These are phyloP conservation scores for Teunomyces atbi DNA, from an alignment of 805 yeast genomes.

Conservation along the genomic window DNA sequence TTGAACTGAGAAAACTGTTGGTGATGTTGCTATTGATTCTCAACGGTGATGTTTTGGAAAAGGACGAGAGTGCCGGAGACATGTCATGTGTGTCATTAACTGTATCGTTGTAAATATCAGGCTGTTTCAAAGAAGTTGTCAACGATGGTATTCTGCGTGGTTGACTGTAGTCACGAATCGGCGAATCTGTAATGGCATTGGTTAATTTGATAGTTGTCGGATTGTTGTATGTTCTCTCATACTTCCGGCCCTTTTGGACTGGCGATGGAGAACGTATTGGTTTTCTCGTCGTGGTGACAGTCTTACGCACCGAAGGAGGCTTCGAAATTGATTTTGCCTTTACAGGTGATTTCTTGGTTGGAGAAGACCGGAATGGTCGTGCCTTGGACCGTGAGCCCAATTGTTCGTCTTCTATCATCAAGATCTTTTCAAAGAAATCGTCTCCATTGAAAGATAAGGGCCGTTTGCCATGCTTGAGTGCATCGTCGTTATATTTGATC, in stretches of 20 bases:
- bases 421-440: constrained; percentile 41
- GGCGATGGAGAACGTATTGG: neutral
- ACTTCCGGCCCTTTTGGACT: neutral
- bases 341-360: constrained; percentile 1
- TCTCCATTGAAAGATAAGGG: constrained; percentile 46
- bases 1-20: neutral
- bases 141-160: neutral
- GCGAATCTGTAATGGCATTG: constrained; percentile 6
- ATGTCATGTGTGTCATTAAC: neutral
- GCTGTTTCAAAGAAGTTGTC: neutral
- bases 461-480: constrained; percentile 16
- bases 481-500: constrained; percentile 44
- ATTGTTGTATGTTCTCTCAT: constrained; percentile 3
- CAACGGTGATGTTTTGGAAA: constrained; percentile 3
- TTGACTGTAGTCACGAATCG: neutral
- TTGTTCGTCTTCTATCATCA: constrained; percentile 28
- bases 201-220: constrained; percentile 9
- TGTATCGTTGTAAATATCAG: neutral
- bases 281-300: neutral
- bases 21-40: constrained; percentile 1
- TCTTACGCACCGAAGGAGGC: neutral
- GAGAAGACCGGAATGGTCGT: constrained; percentile 1
- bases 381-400: constrained; percentile 1
- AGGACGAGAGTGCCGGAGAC: neutral
- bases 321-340: neutral